These are phyloP conservation scores for Termitomyces sp. DNA, from an alignment of 768 basidiomycete species.

Conservation along the genomic window DNA sequence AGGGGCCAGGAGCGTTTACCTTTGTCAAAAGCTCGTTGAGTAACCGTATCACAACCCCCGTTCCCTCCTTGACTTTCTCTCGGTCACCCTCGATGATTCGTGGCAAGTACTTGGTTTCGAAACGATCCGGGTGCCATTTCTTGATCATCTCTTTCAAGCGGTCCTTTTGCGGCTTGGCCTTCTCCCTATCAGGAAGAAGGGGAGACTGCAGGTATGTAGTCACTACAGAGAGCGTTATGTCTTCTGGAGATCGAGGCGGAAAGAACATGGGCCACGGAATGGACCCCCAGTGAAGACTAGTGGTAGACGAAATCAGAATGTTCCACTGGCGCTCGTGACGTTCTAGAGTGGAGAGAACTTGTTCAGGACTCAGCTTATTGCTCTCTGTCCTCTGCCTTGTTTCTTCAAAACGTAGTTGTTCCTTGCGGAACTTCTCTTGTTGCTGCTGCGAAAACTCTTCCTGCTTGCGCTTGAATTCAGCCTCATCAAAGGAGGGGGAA, in stretches of 20 bases:
- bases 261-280: constrained; percentile 75
- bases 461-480: constrained; percentile 59
- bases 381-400: constrained; percentile 43
- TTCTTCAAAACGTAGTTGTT: constrained; percentile 60
- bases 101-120: constrained; percentile 61
- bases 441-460: constrained; percentile 59
- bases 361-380: constrained; percentile 50
- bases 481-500: constrained; percentile 27
- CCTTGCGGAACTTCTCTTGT: constrained; percentile 62
- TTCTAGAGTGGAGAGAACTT: constrained; percentile 49
- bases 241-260: constrained; percentile 49
- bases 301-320: constrained; percentile 28
- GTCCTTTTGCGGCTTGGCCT: constrained; percentile 53
- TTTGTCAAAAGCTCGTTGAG: constrained; percentile 66
- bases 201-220: constrained; percentile 57
- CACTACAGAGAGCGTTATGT: constrained; percentile 51
- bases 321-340: constrained; percentile 61
- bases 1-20: constrained; percentile 28
- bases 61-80: constrained; percentile 66
- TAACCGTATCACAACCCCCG: constrained; percentile 62
- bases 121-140: constrained; percentile 81
- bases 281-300: constrained; percentile 51
- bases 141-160: constrained; percentile 70
- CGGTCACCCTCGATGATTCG: constrained; percentile 60
- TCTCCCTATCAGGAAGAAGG: constrained; percentile 46